Evolutionary conservation across 306 rosid species (phyloP), one percentile per base, ranked within the genome.

Genomic region (Corylus avellana): DNA sequence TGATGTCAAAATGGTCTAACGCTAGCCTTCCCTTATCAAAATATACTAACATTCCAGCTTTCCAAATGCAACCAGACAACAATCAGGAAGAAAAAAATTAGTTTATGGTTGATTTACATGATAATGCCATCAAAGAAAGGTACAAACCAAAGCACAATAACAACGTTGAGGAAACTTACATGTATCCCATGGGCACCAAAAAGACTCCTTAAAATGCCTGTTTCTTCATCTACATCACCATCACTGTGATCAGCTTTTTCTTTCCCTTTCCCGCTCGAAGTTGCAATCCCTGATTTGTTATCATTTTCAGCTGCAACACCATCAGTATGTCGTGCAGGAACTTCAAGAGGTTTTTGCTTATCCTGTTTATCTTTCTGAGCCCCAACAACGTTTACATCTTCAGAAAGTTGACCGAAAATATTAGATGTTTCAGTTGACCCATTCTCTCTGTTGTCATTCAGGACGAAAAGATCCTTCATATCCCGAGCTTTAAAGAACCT

Each of bases 401-500:
- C 97, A 80, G 95, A 80, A 78, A 95, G 75, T 77, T 90, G 91
- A 80, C 99, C 51, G 63, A 95, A 95, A 84, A 95, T 85, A 82
- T 84, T 83, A 64, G 96, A 92, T 4, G 99, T 95, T 89, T 95
- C 99, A 48, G 99, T 95, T 72, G 93, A 82, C 73, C 93, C 89
- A 77, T 78, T 49, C 75, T 90, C 92, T 48, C 86, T 92, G 35
- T 90, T 94, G 73, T 91, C 98, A 62, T 89, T 89, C 85, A 93
- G 80, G 12, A 76, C 85, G 79, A 95, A 95, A 58, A 93, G 97
- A 88, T 95, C 99, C 83, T 95, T 95, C 99, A 95, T 95, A 83
- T 95, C 99, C 67, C 98, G 91, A 84, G 99, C 96, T 83, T 87
- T 95, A 58, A 95, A 95, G 84, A 95, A 93, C 89, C 99, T 88